These are phyloP conservation scores for Daedalea quercina DNA, from an alignment of 768 basidiomycete genomes.

Conservation along the genomic window DNA sequence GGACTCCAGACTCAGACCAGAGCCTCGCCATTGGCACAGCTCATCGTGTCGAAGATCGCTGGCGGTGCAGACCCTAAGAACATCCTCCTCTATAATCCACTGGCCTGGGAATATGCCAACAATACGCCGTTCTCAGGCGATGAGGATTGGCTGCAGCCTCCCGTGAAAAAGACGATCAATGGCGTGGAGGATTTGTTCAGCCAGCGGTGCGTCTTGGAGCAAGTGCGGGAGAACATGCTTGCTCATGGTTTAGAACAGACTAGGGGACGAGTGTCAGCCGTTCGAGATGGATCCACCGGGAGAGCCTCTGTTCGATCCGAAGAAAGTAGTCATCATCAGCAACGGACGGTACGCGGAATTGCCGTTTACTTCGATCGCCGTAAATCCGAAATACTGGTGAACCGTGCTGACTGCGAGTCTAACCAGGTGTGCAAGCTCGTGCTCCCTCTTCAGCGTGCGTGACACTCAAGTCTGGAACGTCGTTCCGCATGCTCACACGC, in stretches of 20 bases:
- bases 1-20: slow-evolving; percentile 46
- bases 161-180: slow-evolving; percentile 37
- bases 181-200: slow-evolving; percentile 44
- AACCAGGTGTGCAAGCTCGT: slow-evolving; percentile 28
- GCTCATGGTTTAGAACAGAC: slow-evolving; percentile 9
- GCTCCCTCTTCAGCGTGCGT: slow-evolving; percentile 24
- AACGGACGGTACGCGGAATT: slow-evolving; percentile 58
- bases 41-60: slow-evolving; percentile 39
- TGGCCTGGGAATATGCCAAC: slow-evolving; percentile 41
- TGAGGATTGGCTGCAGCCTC: slow-evolving; percentile 43
- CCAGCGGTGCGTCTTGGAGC: slow-evolving; percentile 21
- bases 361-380: no score
- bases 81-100: slow-evolving; percentile 41
- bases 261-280: slow-evolving; percentile 30
- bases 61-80: slow-evolving; percentile 37
- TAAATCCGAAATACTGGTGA: slow-evolving; percentile 18
- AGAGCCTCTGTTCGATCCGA: slow-evolving; percentile 39
- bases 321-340: slow-evolving; percentile 45
- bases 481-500: background rate
- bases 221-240: background rate
- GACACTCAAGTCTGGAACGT: background rate
- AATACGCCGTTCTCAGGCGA: slow-evolving; percentile 33
- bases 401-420: slow-evolving; percentile 36
- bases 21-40: slow-evolving; percentile 41
- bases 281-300: slow-evolving; percentile 31